Base-by-base conservation (phyloP, 768 basidiomycete species). In the Pleurotus platypus region DNA sequence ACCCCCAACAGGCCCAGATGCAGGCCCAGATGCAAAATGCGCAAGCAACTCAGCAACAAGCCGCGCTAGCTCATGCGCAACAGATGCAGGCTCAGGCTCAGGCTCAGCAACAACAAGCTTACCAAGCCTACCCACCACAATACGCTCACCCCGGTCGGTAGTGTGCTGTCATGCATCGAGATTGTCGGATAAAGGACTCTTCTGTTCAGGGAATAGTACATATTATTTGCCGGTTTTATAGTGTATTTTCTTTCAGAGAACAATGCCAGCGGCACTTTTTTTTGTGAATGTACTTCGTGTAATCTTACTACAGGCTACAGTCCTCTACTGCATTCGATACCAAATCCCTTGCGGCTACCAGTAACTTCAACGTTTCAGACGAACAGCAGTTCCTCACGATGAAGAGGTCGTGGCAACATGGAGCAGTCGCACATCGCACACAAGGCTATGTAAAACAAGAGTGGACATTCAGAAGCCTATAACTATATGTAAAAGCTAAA, bases 21-120 rank as follows among this genome's bases (percentile, higher is more conserved):
- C 76, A 76, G 39, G 49, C 57, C 18, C 60, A 55, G 53, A 40
- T 38, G 53, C 66, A 65, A 18, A 68, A 66, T 49, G 74, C 77
- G 0, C 77, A 76, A 35, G 75, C 75, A 59, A 71, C 70, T 22
- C 70, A 70, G 54, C 67, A 70, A 35, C 77, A 78, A 49, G 67
- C 67, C 20, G 39, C 61, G 58, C 22, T 73, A 72, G 58, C 67
- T 60, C 8, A 72, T 72, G 48, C 65, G 59, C 49, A 61, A 57
- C 54, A 69, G 63, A 22, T 70, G 68, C 61, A 68, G 56, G 47
- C 60, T 49, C 60, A 58, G 43, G 56, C 56, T 9, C 60, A 58
- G 37, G 58, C 50, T 0, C 58, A 59, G 46, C 30, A 51, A 11
- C 58, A 58, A 38, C 47, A 20, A 51, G 39, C 22, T 15, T 56